Conservation (phyloP, 495 filamentous ascomycete species). For the Penicillium lagena region DNA sequence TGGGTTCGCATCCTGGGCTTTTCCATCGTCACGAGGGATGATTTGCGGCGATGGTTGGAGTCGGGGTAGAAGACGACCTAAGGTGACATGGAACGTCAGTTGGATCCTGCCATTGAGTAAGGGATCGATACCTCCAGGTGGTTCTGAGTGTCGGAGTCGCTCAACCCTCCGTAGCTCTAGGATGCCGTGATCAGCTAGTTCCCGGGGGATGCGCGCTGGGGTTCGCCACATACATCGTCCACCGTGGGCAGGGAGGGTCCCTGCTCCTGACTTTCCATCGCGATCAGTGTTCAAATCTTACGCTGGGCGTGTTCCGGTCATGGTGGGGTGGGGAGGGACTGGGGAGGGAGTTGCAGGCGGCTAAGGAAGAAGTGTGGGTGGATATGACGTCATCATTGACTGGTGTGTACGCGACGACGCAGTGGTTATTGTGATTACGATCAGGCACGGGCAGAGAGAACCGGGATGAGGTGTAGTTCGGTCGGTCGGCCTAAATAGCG, state of each 20-base stretch:
- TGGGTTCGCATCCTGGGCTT: slow-evolving; percentile 32
- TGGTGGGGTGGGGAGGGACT: slow-evolving; percentile 6
- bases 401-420: too few species aligned
- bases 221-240: slow-evolving; percentile 16
- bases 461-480: background rate
- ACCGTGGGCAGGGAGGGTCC: slow-evolving; percentile 7
- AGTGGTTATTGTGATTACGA: too few species aligned
- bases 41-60: slow-evolving; percentile 74
- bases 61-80: slow-evolving; percentile 72
- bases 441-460: too few species aligned
- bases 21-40: slow-evolving; percentile 67
- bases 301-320: slow-evolving; percentile 1
- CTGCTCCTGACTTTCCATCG: slow-evolving; percentile 11
- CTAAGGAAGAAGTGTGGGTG: slow-evolving; percentile 8
- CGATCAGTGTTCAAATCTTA: slow-evolving; percentile 1
- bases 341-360: slow-evolving; percentile 1
- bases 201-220: background rate
- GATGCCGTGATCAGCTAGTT: slow-evolving; percentile 10
- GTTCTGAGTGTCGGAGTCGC: slow-evolving; percentile 39
- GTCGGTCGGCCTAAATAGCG: background rate
- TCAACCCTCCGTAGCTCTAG: slow-evolving; percentile 29
- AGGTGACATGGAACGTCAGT: background rate
- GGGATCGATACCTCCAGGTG: slow-evolving; percentile 37
- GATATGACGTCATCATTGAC: slow-evolving; percentile 21
- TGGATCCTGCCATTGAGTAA: background rate